phyloP scores from a whole-genome alignment of 345 rosid genomes.

The Anacardium occidentale region DNA sequence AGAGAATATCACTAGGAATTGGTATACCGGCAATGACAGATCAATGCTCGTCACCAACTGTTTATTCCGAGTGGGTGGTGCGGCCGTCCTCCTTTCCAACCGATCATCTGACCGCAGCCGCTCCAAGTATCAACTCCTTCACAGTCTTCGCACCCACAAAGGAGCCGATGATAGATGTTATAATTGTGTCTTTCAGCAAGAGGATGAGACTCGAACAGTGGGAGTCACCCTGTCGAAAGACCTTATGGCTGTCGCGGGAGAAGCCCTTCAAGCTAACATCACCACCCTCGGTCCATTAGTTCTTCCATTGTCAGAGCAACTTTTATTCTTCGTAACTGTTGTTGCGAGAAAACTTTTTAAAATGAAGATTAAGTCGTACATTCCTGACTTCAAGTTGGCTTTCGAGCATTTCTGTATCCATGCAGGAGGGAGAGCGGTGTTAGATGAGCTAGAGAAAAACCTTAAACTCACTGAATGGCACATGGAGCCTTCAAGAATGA shows the following conservation, averaged over 20 bases:
- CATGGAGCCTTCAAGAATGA: constrained; percentile 81
- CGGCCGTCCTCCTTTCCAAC: constrained; percentile 58
- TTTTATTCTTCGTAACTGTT: constrained; percentile 37
- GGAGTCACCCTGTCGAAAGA: constrained; percentile 62
- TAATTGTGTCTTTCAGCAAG: constrained; percentile 50
- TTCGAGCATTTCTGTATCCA: constrained; percentile 78
- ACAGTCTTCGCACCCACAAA: constrained; percentile 56
- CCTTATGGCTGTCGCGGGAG: constrained; percentile 59
- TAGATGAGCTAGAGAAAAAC: constrained; percentile 67
- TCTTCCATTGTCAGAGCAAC: constrained; percentile 58
- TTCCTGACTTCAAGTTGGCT: constrained; percentile 68
- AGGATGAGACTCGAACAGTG: constrained; percentile 37
- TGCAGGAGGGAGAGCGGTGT: constrained; percentile 63
- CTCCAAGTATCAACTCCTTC: constrained; percentile 53
- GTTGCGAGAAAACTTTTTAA: constrained; percentile 43
- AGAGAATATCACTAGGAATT: constrained; percentile 49
- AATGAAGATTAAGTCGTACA: constrained; percentile 49
- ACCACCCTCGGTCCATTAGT: constrained; percentile 65
- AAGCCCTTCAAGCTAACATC: constrained; percentile 60
- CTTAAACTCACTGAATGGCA: constrained; percentile 56
- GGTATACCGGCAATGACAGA: constrained; percentile 50
- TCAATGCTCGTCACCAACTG: constrained; percentile 63
- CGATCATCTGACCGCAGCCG: constrained; percentile 31
- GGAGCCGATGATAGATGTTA: constrained; percentile 53
- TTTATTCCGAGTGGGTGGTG: constrained; percentile 55